Conservation (phyloP, 306 rosid species). For the Rosa rugosa region DNA sequence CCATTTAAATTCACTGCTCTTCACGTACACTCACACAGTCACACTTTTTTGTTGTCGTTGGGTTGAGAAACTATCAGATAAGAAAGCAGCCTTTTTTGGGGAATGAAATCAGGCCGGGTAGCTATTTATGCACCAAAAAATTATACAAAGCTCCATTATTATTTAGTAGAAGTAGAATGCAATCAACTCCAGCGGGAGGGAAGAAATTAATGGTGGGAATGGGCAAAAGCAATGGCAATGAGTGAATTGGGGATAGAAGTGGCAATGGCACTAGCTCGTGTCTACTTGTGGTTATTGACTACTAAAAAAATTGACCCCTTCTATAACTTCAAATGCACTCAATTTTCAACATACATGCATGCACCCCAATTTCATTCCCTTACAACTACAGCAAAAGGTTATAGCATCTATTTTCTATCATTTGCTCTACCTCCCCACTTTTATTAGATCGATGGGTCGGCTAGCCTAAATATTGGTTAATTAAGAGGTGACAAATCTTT, state of each 20-base stretch:
- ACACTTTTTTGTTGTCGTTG: no score
- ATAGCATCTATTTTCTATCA: neutral
- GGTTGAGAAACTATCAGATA: neutral
- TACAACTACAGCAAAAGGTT: neutral
- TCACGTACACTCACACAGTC: no score
- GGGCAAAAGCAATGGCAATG: neutral
- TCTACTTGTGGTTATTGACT: neutral
- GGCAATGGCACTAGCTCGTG: conserved; percentile 10
- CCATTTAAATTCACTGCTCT: neutral
- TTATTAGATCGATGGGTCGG: neutral
- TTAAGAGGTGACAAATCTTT: neutral
- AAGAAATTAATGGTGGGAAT: neutral
- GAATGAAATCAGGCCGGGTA: neutral
- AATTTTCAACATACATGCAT: neutral
- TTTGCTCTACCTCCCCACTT: neutral
- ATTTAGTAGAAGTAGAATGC: neutral
- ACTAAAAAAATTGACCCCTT: neutral
- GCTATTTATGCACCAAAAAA: neutral
- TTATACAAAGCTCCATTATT: neutral
- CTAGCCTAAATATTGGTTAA: neutral
- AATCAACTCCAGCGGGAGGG: neutral
- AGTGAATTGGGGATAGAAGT: conserved; percentile 1
- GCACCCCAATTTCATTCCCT: neutral
- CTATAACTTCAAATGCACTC: neutral
- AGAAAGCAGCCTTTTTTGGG: neutral